Evolutionary conservation across 768 basidiomycete species (phyloP).

Genomic region (Rhizopogon vulgaris): DNA sequence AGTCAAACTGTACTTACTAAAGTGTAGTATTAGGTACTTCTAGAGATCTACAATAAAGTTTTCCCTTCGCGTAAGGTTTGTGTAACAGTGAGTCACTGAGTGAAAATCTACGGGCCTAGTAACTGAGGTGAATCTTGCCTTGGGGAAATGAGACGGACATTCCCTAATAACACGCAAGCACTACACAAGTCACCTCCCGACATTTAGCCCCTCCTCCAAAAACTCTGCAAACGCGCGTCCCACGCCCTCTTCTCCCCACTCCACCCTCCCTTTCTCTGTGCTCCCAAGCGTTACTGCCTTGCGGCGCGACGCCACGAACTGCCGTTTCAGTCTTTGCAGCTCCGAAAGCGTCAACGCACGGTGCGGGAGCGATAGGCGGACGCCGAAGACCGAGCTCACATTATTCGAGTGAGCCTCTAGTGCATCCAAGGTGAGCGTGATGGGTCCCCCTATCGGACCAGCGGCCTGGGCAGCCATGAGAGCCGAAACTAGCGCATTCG

Average conservation of each 20-base stretch:
- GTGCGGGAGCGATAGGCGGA: conserved; percentile 57
- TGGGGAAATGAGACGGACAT: no score
- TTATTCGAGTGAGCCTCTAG: conserved; percentile 19
- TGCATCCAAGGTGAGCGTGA: conserved; percentile 34
- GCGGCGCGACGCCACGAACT: conserved; percentile 86
- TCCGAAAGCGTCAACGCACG: conserved; percentile 79
- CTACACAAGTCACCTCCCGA: background rate
- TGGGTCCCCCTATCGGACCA: conserved; percentile 40
- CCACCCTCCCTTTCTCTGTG: conserved; percentile 68
- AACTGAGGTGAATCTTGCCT: no score
- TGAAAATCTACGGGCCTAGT: no score
- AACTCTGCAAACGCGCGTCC: conserved; percentile 65
- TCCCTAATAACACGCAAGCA: background rate
- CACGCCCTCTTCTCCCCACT: conserved; percentile 71
- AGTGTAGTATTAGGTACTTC: no score
- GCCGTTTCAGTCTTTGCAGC: conserved; percentile 83
- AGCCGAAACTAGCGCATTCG: conserved; percentile 61
- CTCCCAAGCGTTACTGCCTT: conserved; percentile 83
- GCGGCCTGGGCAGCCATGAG: conserved; percentile 63
- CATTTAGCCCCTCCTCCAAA: conserved; percentile 45
- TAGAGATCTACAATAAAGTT: no score
- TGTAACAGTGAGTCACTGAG: no score
- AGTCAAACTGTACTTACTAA: no score
- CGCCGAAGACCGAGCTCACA: conserved; percentile 20
- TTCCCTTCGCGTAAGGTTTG: no score